Evolutionary conservation across 768 basidiomycete species (phyloP), one percentile per base, ranked within the genome.

Genomic region (Pleurotus djamor): DNA sequence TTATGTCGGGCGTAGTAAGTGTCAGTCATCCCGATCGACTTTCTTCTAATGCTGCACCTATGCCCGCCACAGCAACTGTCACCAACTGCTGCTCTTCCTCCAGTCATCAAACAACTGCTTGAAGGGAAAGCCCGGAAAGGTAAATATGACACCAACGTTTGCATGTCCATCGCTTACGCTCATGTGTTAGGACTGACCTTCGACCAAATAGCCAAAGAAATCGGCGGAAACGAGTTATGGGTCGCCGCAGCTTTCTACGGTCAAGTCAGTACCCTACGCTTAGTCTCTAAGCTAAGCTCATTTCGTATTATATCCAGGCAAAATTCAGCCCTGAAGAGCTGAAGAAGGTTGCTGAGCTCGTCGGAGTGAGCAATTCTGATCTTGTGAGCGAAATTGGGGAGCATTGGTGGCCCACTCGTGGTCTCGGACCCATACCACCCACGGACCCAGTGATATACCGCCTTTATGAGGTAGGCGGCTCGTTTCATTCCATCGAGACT

Each of bases 391-490:
- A 81, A 36, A 64, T 91, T 14, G 89, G 88, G 34, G 71, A 75
- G 9, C 80, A 86, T 38, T 92, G 89, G 88, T 91, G 79, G 80
- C 92, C 92, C 7, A 83, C 84, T 64, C 88, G 92, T 57, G 84
- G 83, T 4, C 70, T 90, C 21, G 87, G 87, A 5, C 84, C 89
- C 2, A 76, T 84, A 57, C 88, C 89, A 1, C 92, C 91, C 0
- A 85, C 81, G 1, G 91, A 93, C 63, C 91, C 91, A 21, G 83
- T 92, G n/a, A 77, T 94, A 62, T 94, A 94, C 71, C 84, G 92
- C 33, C 72, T 94, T 59, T 93, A 87, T 65, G 92, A 94, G 83
- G 88, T 87, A 61, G 44, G 72, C 58, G n/a, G 16, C 45, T 43
- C 16, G 5, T 32, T 12, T 1, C 4, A 2, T 12, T n/a, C 16